Evolutionary conservation across 306 rosid species (phyloP).

Genomic region (Ceratonia siliqua): DNA sequence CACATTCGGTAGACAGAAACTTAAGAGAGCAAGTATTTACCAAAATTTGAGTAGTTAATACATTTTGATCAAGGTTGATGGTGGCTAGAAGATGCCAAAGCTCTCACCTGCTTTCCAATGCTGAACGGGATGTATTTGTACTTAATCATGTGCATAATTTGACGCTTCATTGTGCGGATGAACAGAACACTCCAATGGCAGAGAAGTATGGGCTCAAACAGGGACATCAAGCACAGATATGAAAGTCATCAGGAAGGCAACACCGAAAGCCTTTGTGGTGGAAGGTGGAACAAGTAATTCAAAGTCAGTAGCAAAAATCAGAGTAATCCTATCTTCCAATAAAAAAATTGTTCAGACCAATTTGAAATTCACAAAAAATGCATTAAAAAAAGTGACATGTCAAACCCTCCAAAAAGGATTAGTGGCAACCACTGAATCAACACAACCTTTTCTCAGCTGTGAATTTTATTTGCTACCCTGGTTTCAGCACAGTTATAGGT

Average conservation of each 20-base stretch:
- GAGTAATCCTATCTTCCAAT: not conserved
- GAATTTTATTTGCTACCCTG: not conserved
- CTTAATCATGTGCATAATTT: slow-evolving; percentile 70
- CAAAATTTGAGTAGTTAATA: not conserved
- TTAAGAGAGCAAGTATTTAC: not conserved
- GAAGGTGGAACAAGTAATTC: slow-evolving; percentile 49
- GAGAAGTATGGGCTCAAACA: slow-evolving; percentile 72
- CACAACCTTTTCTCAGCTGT: not conserved
- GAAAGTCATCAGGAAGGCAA: slow-evolving; percentile 68
- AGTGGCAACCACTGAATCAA: not conserved
- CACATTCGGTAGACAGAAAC: not conserved
- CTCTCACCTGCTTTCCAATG: slow-evolving; percentile 63
- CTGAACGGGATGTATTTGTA: slow-evolving; percentile 67
- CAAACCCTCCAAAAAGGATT: not conserved
- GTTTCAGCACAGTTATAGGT: not conserved
- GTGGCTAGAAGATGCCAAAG: slow-evolving; percentile 7
- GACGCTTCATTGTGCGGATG: slow-evolving; percentile 78
- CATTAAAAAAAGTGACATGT: not conserved
- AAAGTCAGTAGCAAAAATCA: not conserved
- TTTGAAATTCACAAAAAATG: not conserved
- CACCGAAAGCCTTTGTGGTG: slow-evolving; percentile 64
- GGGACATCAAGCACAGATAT: slow-evolving; percentile 66
- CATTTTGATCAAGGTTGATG: not conserved
- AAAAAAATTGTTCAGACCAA: not conserved
- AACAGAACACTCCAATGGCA: slow-evolving; percentile 67